Percentiles rank a stretch among this genome's conserved stretches.
phyloP scores from a whole-genome alignment of 1,139 yeast species.

The Nakaseomyces sp. region DNA sequence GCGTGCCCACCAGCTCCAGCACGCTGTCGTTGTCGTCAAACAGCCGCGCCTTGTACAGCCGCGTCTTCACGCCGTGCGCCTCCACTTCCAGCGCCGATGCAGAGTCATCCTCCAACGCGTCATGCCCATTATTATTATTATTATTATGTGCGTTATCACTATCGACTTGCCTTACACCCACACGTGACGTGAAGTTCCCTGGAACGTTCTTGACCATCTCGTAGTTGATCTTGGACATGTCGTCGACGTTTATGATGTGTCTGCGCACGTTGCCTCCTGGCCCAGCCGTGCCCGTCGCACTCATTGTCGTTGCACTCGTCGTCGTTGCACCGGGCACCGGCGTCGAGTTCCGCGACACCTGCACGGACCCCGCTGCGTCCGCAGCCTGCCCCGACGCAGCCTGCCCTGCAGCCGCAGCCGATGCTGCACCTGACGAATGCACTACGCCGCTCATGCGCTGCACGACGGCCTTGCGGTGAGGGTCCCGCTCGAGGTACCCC shows the following conservation, averaged over 20 bases:
- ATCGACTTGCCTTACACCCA: conserved; percentile 6
- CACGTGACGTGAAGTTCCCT: conserved; percentile 18
- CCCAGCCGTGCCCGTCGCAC: background rate
- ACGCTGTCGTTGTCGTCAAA: conserved; percentile 26
- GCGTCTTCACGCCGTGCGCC: conserved; percentile 23
- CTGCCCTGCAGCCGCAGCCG: background rate
- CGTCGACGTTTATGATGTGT: conserved; percentile 29
- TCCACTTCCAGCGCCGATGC: conserved; percentile 12
- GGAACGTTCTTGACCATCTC: conserved; percentile 30
- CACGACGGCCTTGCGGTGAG: conserved; percentile 6
- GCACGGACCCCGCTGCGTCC: background rate
- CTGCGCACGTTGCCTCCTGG: conserved; percentile 15
- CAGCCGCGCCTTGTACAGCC: conserved; percentile 23
- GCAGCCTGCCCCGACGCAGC: background rate
- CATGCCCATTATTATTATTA: conserved; percentile 1
- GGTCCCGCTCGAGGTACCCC: conserved; percentile 9
- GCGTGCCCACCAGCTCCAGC: conserved; percentile 11
- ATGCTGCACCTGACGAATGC: conserved; percentile 1
- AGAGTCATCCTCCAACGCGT: conserved; percentile 7
- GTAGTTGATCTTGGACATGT: conserved; percentile 28
- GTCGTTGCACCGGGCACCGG: background rate
- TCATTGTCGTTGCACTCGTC: too few species aligned
- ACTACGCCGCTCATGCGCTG: conserved; percentile 3
- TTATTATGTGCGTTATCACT: background rate
- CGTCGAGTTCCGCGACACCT: conserved; percentile 1